These are phyloP conservation scores for Ilex aquifolium DNA, from an alignment of 257 asterid genomes.

Conservation along the genomic window DNA sequence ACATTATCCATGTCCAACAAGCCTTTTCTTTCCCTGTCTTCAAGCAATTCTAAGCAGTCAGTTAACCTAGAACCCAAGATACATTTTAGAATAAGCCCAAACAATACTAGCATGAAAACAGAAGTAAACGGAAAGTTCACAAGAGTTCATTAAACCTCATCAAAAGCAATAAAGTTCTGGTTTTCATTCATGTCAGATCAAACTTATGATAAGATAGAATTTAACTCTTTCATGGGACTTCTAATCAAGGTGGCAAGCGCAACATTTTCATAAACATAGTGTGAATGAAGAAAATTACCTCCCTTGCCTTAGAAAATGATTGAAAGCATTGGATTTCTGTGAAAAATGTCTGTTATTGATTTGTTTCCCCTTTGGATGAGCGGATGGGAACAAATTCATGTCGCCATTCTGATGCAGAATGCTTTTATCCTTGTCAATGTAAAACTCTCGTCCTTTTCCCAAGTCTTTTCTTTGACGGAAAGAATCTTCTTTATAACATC, in stretches of 20 bases:
- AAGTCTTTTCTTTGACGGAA: conserved; percentile 35
- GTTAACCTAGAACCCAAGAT: conserved; percentile 43
- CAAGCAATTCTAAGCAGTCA: conserved; percentile 80
- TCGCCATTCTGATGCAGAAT: conserved; percentile 23
- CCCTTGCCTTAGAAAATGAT: conserved; percentile 73
- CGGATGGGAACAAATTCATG: conserved; percentile 26
- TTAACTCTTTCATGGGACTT: not conserved
- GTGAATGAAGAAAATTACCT: conserved; percentile 37
- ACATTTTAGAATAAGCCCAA: not conserved
- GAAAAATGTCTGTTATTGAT: conserved; percentile 29
- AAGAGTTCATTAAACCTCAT: not conserved
- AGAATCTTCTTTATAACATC: conserved; percentile 33
- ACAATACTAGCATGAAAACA: not conserved
- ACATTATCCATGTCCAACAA: conserved; percentile 81
- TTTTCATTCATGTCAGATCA: not conserved
- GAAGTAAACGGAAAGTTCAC: not conserved
- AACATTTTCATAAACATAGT: not conserved
- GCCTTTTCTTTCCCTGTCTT: conserved; percentile 71
- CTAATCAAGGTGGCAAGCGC: conserved; percentile 6
- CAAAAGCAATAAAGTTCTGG: not conserved
- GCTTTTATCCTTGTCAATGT: conserved; percentile 29
- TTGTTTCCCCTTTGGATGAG: conserved; percentile 42
- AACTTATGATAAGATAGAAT: not conserved
- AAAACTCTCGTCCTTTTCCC: conserved; percentile 32
- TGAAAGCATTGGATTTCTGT: conserved; percentile 62